A percentile compares a stretch with the other conserved stretches of the same genome.
Conservation (phyloP, 2,329 filamentous ascomycete species). For the Polytolypa hystricis region DNA sequence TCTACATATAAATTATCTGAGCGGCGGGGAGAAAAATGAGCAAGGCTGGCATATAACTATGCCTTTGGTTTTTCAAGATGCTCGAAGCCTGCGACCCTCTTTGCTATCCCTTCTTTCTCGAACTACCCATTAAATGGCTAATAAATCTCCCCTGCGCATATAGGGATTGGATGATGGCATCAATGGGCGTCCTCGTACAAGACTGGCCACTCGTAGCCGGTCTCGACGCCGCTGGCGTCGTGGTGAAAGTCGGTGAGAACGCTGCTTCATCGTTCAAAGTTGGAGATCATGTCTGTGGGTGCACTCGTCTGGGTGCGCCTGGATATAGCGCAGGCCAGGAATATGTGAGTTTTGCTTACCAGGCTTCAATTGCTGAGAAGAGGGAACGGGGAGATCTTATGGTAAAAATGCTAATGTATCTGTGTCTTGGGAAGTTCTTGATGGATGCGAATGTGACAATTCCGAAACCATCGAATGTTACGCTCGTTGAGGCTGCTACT, state of each 20-base stretch:
- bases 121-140: not conserved
- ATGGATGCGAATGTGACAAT: slow-evolving; percentile 21
- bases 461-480: slow-evolving; percentile 20
- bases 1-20: no score
- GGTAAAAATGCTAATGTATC: slow-evolving; percentile 3
- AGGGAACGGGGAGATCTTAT: no score
- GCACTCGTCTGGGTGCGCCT: slow-evolving; percentile 18
- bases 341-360: slow-evolving; percentile 17
- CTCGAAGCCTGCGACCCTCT: no score
- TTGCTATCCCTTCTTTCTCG: not conserved
- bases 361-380: no score
- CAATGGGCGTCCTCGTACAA: slow-evolving; percentile 18
- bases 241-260: slow-evolving; percentile 20
- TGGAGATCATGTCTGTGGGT: slow-evolving; percentile 23
- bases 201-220: slow-evolving; percentile 22
- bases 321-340: slow-evolving; percentile 19
- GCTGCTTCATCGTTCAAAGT: slow-evolving; percentile 19
- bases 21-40: no score
- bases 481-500: slow-evolving; percentile 19
- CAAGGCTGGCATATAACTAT: no score
- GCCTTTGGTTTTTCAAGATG: no score
- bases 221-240: slow-evolving; percentile 20
- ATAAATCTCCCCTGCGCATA: not conserved
- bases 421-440: slow-evolving; percentile 15
- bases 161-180: slow-evolving; percentile 19